Evolutionary conservation across 208 protist species (phyloP), one percentile per base, ranked within the genome.

Genomic region (Spongospora subterranea): DNA sequence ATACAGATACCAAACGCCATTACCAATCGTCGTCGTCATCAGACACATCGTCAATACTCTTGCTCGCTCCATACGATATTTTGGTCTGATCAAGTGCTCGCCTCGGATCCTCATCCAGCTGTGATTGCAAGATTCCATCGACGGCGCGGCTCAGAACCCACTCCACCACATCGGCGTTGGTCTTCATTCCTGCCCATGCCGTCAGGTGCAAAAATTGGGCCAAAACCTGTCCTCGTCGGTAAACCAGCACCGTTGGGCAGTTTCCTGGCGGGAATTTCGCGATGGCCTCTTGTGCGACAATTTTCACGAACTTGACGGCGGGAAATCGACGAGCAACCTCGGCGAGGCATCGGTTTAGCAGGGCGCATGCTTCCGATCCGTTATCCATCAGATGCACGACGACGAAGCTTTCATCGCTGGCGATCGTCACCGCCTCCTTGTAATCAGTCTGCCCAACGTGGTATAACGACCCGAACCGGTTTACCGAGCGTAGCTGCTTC

Each of bases 191-290:
- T 6, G 71, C 71, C 71, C 71, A 82, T 6, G 71, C 71, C 71
- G 71, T 40, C 17, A 82, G 6, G 17, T 82, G n/a, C 35, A 82
- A 6, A 32, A 89, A 76, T 29, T 89, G 88, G 46, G 17, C 32
- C 17, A 89, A 6, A 71, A 71, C n/a, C 6, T 60, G 6, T 20
- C 54, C 50, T 20, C 65, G 64, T 13, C n/a, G 6, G 65, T 89
- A 89, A 29, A 89, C 46, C 32, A 89, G 54, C 6, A 89, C 46
- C 17, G 88, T 89, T 32, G 88, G 88, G 54, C 88, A 89, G 6
- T 89, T 89, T n/a, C 65, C 32, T 39, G 17, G 6, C 17, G 88
- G 88, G 54, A 76, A 89, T 1, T 89, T 89, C 29, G 32, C 17
- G 32, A 89, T 89, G 17, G 50, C 46, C 65, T 89, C 88, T 38